phyloP scores from a whole-genome alignment of 495 filamentous ascomycete species.

The Penicillium desertorum region DNA sequence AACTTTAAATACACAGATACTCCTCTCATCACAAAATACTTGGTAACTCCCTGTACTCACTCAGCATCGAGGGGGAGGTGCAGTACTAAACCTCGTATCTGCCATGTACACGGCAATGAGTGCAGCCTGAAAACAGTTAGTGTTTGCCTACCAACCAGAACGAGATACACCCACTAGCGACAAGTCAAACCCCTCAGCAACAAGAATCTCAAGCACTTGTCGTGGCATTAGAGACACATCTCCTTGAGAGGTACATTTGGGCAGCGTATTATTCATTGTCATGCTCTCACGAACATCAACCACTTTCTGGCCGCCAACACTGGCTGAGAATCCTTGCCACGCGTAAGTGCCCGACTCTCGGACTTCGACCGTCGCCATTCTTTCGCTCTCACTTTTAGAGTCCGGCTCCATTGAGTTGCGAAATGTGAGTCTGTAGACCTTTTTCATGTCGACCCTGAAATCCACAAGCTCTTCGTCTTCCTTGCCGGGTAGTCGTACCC shows the following conservation, averaged over 20 bases:
- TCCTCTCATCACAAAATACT: too few species aligned
- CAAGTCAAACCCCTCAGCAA: constrained; percentile 23
- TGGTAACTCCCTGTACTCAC: not conserved
- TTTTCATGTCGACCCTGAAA: not conserved
- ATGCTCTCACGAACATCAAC: constrained; percentile 25
- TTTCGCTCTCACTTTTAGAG: constrained; percentile 11
- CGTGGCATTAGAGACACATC: constrained; percentile 2
- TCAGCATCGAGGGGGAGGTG: constrained; percentile 1
- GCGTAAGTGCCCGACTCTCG: not conserved
- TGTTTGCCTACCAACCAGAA: not conserved
- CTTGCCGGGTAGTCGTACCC: constrained; percentile 21
- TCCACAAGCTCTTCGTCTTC: constrained; percentile 16
- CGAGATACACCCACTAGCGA: constrained; percentile 12
- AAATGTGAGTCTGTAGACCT: constrained; percentile 13
- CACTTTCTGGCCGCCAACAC: constrained; percentile 13
- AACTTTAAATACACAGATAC: too few species aligned
- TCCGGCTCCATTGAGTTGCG: constrained; percentile 13
- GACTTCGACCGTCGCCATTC: constrained; percentile 14
- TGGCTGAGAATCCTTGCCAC: constrained; percentile 2
- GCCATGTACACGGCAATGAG: constrained; percentile 6
- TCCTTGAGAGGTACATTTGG: not conserved
- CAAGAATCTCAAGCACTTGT: constrained; percentile 15
- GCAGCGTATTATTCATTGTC: constrained; percentile 12
- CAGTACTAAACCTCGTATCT: constrained; percentile 6
- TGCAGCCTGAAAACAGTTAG: not conserved